These are phyloP conservation scores for Spathaspora sp. DNA, from an alignment of 805 yeast genomes.

Conservation along the genomic window DNA sequence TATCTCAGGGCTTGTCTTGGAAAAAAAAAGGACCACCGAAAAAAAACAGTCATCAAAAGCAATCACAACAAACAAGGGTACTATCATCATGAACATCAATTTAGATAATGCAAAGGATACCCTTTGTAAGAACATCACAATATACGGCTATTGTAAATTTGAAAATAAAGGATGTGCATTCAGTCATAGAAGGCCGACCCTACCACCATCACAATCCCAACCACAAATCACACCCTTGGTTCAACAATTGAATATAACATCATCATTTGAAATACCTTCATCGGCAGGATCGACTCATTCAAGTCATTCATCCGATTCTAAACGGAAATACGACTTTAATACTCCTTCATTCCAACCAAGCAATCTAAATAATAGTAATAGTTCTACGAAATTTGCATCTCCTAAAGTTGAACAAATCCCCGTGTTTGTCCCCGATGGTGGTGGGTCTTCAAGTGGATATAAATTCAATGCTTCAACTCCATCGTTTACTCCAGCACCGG, in stretches of 20 bases:
- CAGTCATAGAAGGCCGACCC: conserved; percentile 46
- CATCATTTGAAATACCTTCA: not conserved
- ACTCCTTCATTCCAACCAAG: conserved; percentile 43
- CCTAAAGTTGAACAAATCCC: conserved; percentile 48
- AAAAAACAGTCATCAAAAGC: not conserved
- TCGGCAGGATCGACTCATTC: conserved; percentile 1
- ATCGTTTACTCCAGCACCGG: conserved; percentile 29
- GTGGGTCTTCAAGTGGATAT: not conserved
- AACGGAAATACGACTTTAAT: conserved; percentile 34
- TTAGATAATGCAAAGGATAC: conserved; percentile 65
- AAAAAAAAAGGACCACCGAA: not conserved
- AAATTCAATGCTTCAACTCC: conserved; percentile 39
- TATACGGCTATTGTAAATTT: conserved; percentile 85
- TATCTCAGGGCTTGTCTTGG: not conserved
- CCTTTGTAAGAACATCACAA: conserved; percentile 78
- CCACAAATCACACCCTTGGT: not conserved
- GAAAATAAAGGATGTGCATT: conserved; percentile 86
- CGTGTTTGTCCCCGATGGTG: conserved; percentile 39
- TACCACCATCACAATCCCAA: conserved; percentile 6
- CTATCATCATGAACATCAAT: conserved; percentile 29
- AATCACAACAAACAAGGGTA: not conserved
- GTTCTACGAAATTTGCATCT: conserved; percentile 36
- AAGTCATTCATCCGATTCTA: conserved; percentile 4
- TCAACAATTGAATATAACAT: not conserved
- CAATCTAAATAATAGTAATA: conserved; percentile 15